phyloP scores from a whole-genome alignment of 2,329 filamentous ascomycete species.

The Colletotrichum sublineola region DNA sequence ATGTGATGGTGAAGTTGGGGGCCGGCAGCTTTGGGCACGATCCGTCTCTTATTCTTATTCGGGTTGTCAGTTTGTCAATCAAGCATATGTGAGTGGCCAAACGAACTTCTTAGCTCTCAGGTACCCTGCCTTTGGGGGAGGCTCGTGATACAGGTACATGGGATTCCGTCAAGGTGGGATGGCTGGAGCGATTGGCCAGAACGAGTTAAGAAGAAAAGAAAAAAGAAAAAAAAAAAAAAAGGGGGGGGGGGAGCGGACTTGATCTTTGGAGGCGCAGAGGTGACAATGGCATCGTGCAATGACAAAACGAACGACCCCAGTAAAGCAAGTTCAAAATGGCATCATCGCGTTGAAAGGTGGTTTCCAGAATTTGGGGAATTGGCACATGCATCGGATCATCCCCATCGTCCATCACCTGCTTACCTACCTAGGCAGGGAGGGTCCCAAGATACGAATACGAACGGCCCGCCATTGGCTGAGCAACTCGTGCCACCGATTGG shows the following conservation, averaged over 20 bases:
- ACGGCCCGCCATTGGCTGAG: slow-evolving; percentile 34
- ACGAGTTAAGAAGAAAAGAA: neutral
- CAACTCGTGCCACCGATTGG: slow-evolving; percentile 28
- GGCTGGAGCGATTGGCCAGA: slow-evolving; percentile 12
- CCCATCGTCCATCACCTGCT: slow-evolving; percentile 24
- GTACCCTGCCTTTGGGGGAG: slow-evolving; percentile 24
- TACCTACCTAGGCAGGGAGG: slow-evolving; percentile 30
- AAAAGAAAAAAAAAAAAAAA: neutral
- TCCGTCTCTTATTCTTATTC: slow-evolving; percentile 40
- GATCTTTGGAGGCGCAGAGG: neutral
- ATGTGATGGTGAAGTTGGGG: slow-evolving; percentile 14
- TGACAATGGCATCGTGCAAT: neutral
- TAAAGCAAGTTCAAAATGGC: slow-evolving; percentile 32
- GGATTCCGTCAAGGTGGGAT: slow-evolving; percentile 10
- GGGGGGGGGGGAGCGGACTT: neutral
- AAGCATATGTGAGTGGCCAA: slow-evolving; percentile 25
- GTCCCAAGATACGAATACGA: slow-evolving; percentile 42
- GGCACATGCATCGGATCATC: slow-evolving; percentile 39
- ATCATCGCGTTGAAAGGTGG: slow-evolving; percentile 34
- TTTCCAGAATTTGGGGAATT: slow-evolving; percentile 21
- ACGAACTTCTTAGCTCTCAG: neutral
- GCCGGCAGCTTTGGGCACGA: slow-evolving; percentile 1
- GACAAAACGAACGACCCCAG: too few species aligned
- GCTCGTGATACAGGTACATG: neutral
- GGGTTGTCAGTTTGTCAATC: slow-evolving; percentile 31